These are phyloP conservation scores for Gloeopeniophorella convolvens DNA, from an alignment of 768 basidiomycete genomes.

Conservation along the genomic window DNA sequence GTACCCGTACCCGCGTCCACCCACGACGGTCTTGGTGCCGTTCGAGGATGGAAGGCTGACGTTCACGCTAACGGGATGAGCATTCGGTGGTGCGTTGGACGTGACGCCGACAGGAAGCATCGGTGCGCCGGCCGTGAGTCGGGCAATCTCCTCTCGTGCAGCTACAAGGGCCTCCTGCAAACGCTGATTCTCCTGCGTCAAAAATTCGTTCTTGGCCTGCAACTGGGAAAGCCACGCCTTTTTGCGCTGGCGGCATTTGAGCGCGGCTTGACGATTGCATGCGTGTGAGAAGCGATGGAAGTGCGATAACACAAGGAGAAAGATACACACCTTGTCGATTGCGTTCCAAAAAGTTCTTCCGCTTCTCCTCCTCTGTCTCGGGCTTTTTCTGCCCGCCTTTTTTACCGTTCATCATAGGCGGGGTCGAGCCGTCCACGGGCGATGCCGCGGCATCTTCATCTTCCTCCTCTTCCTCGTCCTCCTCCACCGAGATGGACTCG, in stretches of 20 bases:
- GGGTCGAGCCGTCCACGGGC: not conserved
- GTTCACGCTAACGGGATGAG: slow-evolving; percentile 19
- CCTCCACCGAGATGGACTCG: slow-evolving; percentile 24
- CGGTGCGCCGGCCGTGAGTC: slow-evolving; percentile 47
- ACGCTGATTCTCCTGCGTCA: slow-evolving; percentile 92
- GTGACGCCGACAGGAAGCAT: slow-evolving; percentile 6
- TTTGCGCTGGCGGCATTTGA: slow-evolving; percentile 98
- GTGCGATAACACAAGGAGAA: slow-evolving; percentile 8
- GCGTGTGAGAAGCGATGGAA: slow-evolving; percentile 8
- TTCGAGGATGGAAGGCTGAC: slow-evolving; percentile 14
- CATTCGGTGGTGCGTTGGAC: slow-evolving; percentile 5
- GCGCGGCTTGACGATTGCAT: slow-evolving; percentile 58
- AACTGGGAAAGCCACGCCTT: slow-evolving; percentile 94
- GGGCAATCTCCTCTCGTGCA: slow-evolving; percentile 87
- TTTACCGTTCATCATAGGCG: slow-evolving; percentile 19
- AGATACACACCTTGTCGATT: slow-evolving; percentile 85
- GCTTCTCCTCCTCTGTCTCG: slow-evolving; percentile 97
- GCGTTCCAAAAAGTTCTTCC: slow-evolving; percentile 92
- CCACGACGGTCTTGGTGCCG: slow-evolving; percentile 2
- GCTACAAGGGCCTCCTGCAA: slow-evolving; percentile 80
- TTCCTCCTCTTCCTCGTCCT: slow-evolving; percentile 31
- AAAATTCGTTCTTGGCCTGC: slow-evolving; percentile 89
- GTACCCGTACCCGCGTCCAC: slow-evolving; percentile 19
- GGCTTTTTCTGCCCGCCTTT: slow-evolving; percentile 54
- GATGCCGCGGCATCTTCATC: slow-evolving; percentile 30